These are phyloP conservation scores for Ceratocystiopsis sp. DNA, from an alignment of 2,329 filamentous ascomycete genomes.

Conservation along the genomic window DNA sequence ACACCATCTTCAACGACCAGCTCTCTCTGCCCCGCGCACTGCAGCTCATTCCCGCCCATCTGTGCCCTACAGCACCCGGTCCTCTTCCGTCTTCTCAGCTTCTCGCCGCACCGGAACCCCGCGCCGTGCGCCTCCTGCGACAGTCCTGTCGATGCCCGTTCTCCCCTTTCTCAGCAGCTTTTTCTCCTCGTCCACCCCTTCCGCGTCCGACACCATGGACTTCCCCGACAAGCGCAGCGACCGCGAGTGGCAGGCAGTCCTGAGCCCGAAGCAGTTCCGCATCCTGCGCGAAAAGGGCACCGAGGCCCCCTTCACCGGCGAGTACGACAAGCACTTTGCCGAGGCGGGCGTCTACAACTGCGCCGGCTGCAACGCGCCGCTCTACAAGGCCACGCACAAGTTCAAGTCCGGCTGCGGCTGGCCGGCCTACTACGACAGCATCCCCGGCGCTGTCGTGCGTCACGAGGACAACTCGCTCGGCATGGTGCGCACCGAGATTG, in stretches of 20 bases:
- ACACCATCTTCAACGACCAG: too few relatives aligned
- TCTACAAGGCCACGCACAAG: conserved; percentile 89
- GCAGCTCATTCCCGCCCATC: too few relatives aligned
- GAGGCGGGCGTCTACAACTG: conserved; percentile 67
- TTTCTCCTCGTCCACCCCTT: conserved; percentile 48
- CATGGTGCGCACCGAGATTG: conserved; percentile 81
- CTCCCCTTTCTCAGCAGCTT: conserved; percentile 66
- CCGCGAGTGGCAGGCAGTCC: conserved; percentile 76
- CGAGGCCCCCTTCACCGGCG: conserved; percentile 61
- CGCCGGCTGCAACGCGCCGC: conserved; percentile 67
- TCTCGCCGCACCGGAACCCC: too few relatives aligned
- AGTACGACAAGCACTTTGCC: conserved; percentile 76
- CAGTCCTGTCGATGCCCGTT: conserved; percentile 45
- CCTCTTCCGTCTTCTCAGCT: too few relatives aligned
- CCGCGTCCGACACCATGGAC: conserved; percentile 35
- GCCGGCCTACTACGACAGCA: conserved; percentile 93
- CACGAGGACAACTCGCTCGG: conserved; percentile 63
- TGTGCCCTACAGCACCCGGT: too few relatives aligned
- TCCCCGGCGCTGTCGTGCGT: conserved; percentile 76
- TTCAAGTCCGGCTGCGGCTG: conserved; percentile 95
- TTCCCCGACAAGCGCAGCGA: conserved; percentile 69
- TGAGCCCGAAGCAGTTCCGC: conserved; percentile 86
- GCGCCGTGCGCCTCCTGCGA: too few relatives aligned
- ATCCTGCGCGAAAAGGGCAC: conserved; percentile 86
- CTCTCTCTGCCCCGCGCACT: too few relatives aligned